These are phyloP conservation scores for Trichosporon coremiiforme DNA, from an alignment of 1,284 basidiomycete genomes.

Conservation along the genomic window DNA sequence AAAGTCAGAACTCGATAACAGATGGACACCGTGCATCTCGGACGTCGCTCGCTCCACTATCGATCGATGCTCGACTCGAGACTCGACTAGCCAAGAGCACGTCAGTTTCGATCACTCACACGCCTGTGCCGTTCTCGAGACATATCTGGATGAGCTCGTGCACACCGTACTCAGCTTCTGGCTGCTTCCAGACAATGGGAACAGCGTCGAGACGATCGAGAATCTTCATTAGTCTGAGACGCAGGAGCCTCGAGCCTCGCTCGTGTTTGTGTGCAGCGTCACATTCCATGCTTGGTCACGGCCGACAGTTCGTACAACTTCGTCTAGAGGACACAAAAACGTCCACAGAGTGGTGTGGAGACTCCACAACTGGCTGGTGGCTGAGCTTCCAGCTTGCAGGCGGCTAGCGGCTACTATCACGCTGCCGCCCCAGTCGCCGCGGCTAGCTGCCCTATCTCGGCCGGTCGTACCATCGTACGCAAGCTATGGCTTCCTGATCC, in stretches of 20 bases:
- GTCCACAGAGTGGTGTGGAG: background rate
- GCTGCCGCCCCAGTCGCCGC: background rate
- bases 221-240: background rate
- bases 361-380: background rate
- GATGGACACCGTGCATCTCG: too few species aligned
- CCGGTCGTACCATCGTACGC: background rate
- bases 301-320: too few species aligned
- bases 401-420: background rate
- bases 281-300: background rate
- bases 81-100: too few species aligned
- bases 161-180: too few species aligned
- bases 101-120: too few species aligned
- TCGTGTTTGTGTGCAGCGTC: background rate
- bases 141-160: background rate
- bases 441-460: constrained; percentile 1
- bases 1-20: too few species aligned
- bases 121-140: background rate
- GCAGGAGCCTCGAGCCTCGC: background rate
- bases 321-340: too few species aligned
- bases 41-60: too few species aligned
- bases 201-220: background rate
- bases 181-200: too few species aligned
- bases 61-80: too few species aligned
- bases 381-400: background rate
- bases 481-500: background rate